A percentile compares a stretch with the other conserved stretches of the same genome.
Evolutionary conservation across 1,284 basidiomycete species (phyloP).

Genomic region (Sporisorium sorghi): DNA sequence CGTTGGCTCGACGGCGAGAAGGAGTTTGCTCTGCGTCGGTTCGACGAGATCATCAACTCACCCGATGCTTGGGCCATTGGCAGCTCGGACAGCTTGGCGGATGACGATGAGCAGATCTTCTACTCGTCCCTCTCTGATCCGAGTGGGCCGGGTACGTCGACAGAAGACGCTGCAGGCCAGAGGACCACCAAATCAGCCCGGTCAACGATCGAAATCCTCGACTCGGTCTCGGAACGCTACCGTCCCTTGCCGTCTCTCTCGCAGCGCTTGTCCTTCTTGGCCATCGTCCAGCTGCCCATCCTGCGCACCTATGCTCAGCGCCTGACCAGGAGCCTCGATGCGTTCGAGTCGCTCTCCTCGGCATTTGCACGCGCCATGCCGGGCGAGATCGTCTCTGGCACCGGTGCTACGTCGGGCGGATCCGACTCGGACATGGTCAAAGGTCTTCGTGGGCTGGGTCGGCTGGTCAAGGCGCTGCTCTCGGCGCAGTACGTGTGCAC

Average conservation of each 20-base stretch:
- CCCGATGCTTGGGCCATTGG: constrained; percentile 88
- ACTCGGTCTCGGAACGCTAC: constrained; percentile 79
- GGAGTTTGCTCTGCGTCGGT: constrained; percentile 81
- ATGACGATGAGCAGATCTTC: constrained; percentile 71
- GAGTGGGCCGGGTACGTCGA: neutral
- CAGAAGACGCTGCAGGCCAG: constrained; percentile 5
- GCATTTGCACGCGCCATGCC: constrained; percentile 89
- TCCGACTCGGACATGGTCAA: constrained; percentile 61
- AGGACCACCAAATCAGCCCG: constrained; percentile 59
- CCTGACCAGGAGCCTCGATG: constrained; percentile 85
- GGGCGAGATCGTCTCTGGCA: constrained; percentile 73
- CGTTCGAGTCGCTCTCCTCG: constrained; percentile 79
- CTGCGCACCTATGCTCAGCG: constrained; percentile 81
- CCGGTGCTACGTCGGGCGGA: constrained; percentile 15
- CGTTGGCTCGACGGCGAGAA: constrained; percentile 77
- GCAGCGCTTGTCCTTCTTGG: constrained; percentile 85
- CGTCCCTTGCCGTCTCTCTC: constrained; percentile 81
- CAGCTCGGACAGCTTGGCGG: constrained; percentile 74
- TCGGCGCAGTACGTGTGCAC: constrained; percentile 50
- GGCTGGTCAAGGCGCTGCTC: constrained; percentile 62
- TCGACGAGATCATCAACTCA: constrained; percentile 82
- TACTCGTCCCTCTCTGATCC: constrained; percentile 6
- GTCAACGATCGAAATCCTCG: constrained; percentile 51
- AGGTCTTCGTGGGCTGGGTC: constrained; percentile 59
- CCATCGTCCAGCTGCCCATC: constrained; percentile 85